Conservation (phyloP, 495 filamentous ascomycete genomes). For the Hypoxylon subgilvum region DNA sequence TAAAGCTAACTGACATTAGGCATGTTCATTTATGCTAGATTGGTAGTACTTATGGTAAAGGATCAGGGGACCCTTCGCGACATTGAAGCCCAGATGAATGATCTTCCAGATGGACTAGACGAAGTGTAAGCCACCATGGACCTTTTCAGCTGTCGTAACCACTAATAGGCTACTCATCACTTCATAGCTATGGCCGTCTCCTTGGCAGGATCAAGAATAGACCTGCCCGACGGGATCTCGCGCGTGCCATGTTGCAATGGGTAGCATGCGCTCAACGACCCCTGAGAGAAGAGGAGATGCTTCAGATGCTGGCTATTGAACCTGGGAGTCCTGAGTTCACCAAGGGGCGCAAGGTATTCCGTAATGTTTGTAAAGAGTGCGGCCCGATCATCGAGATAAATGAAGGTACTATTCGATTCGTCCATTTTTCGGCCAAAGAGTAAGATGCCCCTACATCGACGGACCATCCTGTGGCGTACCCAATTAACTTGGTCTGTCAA, state of each 20-base stretch:
- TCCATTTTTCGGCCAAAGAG: constrained; percentile 29
- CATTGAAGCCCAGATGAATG: constrained; percentile 12
- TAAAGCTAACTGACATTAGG: constrained; percentile 12
- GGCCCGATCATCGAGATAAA: constrained; percentile 24
- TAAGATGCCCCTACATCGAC: background rate
- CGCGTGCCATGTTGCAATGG: constrained; percentile 20
- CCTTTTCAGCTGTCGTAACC: background rate
- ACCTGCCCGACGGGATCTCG: background rate
- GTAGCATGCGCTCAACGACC: constrained; percentile 22
- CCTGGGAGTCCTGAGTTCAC: constrained; percentile 20
- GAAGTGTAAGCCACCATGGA: constrained; percentile 8
- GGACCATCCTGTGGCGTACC: background rate
- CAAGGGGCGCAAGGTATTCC: constrained; percentile 21
- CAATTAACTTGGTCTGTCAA: background rate
- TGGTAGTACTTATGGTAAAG: constrained; percentile 13
- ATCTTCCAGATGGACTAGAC: constrained; percentile 22
- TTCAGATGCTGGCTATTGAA: constrained; percentile 19
- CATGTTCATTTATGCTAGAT: constrained; percentile 28
- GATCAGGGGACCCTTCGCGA: constrained; percentile 12
- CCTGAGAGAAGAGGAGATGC: constrained; percentile 22
- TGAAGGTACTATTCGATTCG: constrained; percentile 8
- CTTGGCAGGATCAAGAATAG: constrained; percentile 12
- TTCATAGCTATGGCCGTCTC: constrained; percentile 16
- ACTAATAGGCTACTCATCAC: background rate
- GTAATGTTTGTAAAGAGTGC: constrained; percentile 11